Base-by-base conservation (phyloP, 1,139 yeast genomes). In the Geotrichum reessii region DNA sequence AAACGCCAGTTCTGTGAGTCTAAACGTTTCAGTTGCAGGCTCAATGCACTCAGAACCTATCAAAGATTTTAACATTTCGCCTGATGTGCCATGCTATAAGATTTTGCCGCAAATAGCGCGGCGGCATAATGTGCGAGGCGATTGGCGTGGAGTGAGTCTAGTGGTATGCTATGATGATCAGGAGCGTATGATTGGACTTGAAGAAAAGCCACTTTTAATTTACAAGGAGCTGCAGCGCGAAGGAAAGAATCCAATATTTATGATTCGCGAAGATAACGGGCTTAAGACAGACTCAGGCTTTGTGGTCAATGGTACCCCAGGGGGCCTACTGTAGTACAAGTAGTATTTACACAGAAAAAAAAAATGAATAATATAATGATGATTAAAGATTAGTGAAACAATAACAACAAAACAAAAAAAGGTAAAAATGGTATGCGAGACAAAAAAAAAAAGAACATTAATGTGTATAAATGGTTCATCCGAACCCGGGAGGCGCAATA, bases 161-260 rank as follows among this genome's bases (percentile, higher is more conserved):
- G 92, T 92, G 28, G 88, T 93, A 17, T 88, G 96, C 69, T 91
- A 90, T 70, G 96, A 95, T 21, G 96, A 91, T 70, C 86, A 87
- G 67, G 98, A 93, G 68, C 77, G 98, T 25, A 84, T 91, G 19
- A 74, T 93, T 54, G 90, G 88, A 52, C 77, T 88, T 64, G 89
- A 89, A 42, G 99, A 93, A 68, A 87, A 85, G 69, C 99, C 99
- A 0, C 93, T 92, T 17, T 78, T 83, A 33, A 85, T 92, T n/a
- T 90, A 90, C 70, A 88, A 90, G 70, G 96, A 87, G 68, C 76
- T 93, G 52, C 93, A 85, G 69, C 96, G 89, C 63, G 81, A 85
- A 62, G 97, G 97, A 0, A 81, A 87, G 65, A 90, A 87, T 67
- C 98, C 99, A 0, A 90, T 96, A 1, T 91, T 92, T 61, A 92